Conservation (phyloP, 441 rosid genomes). For the Populus hybrid region DNA sequence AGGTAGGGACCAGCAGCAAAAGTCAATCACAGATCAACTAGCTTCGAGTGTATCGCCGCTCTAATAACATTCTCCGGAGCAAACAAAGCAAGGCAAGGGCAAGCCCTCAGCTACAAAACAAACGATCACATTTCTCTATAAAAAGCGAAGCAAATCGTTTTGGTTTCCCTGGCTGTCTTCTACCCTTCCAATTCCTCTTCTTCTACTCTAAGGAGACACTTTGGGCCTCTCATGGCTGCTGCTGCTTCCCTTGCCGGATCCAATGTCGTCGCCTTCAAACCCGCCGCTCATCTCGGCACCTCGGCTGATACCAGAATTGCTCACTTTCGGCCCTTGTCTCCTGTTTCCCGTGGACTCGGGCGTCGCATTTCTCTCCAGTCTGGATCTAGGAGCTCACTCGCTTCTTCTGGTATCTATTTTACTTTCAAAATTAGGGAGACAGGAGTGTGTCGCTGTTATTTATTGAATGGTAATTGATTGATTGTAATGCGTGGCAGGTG, state of each 20-base stretch:
- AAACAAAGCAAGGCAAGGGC: constrained; percentile 25
- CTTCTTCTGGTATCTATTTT: constrained; percentile 44
- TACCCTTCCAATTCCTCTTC: constrained; percentile 15
- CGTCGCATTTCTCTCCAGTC: constrained; percentile 33
- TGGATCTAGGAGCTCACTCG: constrained; percentile 34
- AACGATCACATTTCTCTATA: background rate
- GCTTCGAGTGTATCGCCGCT: constrained; percentile 35
- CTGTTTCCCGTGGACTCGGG: constrained; percentile 24
- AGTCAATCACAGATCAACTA: too few species aligned
- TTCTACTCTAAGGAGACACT: constrained; percentile 25
- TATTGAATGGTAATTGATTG: background rate
- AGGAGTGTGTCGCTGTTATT: background rate
- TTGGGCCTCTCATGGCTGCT: constrained; percentile 52
- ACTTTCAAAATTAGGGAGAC: background rate
- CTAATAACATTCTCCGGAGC: constrained; percentile 21
- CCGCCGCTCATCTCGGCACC: constrained; percentile 19
- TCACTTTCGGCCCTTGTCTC: constrained; percentile 41
- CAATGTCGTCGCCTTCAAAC: constrained; percentile 39
- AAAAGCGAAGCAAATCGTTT: background rate
- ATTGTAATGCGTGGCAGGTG: constrained; percentile 27
- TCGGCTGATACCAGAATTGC: constrained; percentile 30
- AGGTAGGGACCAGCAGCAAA: too few species aligned
- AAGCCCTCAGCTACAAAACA: background rate
- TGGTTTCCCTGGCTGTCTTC: constrained; percentile 33
- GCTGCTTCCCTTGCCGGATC: constrained; percentile 39